A percentile compares a stretch with the other conserved stretches of the same genome.
Conservation (phyloP, 73 alveolate species). For the Durusdinium trenchii region DNA sequence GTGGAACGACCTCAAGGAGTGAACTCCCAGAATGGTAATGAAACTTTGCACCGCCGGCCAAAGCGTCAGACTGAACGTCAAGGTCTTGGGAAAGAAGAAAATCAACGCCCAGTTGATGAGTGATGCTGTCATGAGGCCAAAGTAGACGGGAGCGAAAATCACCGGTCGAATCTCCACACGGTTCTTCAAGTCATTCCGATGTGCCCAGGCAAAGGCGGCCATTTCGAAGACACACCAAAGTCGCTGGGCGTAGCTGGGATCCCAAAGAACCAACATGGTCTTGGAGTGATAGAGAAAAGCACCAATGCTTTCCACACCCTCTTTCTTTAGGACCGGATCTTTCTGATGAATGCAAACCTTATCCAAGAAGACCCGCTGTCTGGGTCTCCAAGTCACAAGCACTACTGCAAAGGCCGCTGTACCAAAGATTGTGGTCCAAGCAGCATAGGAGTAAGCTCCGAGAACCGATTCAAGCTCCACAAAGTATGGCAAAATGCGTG, state of each 20-base stretch:
- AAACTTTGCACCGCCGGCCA: constrained; percentile 75
- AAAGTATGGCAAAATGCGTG: constrained; percentile 38
- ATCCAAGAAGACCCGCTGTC: constrained; percentile 74
- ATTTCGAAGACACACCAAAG: constrained; percentile 89
- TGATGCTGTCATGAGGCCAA: constrained; percentile 31
- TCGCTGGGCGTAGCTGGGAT: constrained; percentile 87
- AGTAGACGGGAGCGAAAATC: constrained; percentile 72
- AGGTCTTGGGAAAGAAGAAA: constrained; percentile 58
- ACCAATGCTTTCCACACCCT: constrained; percentile 94
- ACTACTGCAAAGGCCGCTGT: constrained; percentile 39
- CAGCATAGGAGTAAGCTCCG: constrained; percentile 52
- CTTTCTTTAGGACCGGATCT: constrained; percentile 88
- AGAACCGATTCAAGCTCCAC: not conserved
- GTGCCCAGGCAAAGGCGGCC: constrained; percentile 95
- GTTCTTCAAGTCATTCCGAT: constrained; percentile 85
- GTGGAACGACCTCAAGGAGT: constrained; percentile 78
- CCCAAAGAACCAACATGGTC: constrained; percentile 89
- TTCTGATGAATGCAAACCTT: constrained; percentile 89
- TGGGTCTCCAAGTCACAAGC: constrained; percentile 68
- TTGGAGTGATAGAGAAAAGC: constrained; percentile 84
- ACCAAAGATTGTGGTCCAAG: constrained; percentile 84
- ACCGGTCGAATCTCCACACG: constrained; percentile 93
- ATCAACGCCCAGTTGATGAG: constrained; percentile 91
- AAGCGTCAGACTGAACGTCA: constrained; percentile 39
- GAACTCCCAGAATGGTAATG: constrained; percentile 72